Percentiles rank a stretch among this genome's conserved stretches.
Evolutionary conservation across 768 basidiomycete species (phyloP).

Genomic region (Leucosporidium yakuticum): DNA sequence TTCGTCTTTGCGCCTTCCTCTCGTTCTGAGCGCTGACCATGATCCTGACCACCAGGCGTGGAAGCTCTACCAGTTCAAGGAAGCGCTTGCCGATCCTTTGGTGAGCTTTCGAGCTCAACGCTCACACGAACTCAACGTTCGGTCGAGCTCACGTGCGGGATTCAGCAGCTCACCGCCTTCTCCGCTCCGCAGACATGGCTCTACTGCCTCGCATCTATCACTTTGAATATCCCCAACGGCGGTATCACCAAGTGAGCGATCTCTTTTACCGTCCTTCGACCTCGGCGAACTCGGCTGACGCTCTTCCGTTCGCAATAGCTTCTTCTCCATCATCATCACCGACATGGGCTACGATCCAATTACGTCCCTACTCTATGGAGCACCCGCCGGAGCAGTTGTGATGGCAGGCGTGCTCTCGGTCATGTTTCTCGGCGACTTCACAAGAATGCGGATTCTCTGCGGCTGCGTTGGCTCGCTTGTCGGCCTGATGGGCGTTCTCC

Average conservation of each 20-base stretch:
- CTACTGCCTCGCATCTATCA: slow-evolving; percentile 18
- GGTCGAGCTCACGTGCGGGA: too few relatives aligned
- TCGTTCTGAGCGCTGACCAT: too few relatives aligned
- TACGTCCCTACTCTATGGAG: slow-evolving; percentile 18
- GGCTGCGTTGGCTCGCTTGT: slow-evolving; percentile 8
- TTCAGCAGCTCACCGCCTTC: too few relatives aligned
- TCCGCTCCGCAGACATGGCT: slow-evolving; percentile 12
- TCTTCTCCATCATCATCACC: slow-evolving; percentile 26
- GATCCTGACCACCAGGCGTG: background rate
- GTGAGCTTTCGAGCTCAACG: background rate
- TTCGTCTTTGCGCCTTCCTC: background rate
- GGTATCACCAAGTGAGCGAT: slow-evolving; percentile 9
- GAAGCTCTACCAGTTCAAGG: slow-evolving; percentile 24
- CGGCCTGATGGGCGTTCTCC: slow-evolving; percentile 20
- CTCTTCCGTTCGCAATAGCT: background rate
- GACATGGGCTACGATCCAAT: slow-evolving; percentile 14
- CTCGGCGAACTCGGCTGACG: too few relatives aligned
- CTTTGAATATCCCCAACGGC: slow-evolving; percentile 18
- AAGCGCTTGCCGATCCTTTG: slow-evolving; percentile 25
- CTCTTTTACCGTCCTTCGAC: background rate
- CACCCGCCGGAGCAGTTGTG: slow-evolving; percentile 13
- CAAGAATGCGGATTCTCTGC: slow-evolving; percentile 6
- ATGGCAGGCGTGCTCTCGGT: slow-evolving; percentile 7
- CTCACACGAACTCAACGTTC: too few relatives aligned
- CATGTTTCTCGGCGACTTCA: slow-evolving; percentile 17